phyloP scores from a whole-genome alignment of 106 monocot species.

The Agapanthus africanus region DNA sequence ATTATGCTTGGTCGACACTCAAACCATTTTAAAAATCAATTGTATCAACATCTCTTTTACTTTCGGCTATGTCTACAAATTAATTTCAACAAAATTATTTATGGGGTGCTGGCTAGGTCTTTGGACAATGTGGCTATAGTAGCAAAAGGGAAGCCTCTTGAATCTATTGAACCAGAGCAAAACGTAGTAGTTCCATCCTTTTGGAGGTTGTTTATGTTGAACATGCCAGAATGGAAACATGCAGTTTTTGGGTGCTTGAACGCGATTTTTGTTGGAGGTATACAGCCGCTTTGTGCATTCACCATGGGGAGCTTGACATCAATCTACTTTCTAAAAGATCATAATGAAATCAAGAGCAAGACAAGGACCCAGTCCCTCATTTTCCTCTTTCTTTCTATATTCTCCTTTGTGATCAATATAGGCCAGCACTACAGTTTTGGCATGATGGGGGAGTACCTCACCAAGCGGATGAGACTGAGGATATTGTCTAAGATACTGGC shows the following conservation, averaged over 20 bases:
- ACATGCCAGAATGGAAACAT: slow-evolving; percentile 47
- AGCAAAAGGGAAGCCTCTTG: not conserved
- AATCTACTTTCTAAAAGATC: slow-evolving; percentile 22
- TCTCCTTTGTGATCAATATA: slow-evolving; percentile 21
- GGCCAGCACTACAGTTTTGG: slow-evolving; percentile 37
- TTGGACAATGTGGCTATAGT: not conserved
- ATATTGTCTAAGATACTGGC: slow-evolving; percentile 40
- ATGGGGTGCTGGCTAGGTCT: not conserved
- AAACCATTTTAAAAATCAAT: no score
- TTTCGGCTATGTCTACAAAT: not conserved
- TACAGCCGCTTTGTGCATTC: slow-evolving; percentile 40
- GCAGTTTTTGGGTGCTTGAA: slow-evolving; percentile 28
- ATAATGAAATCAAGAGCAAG: slow-evolving; percentile 35
- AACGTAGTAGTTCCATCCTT: slow-evolving; percentile 40
- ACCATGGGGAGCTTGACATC: slow-evolving; percentile 34
- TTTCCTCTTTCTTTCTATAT: slow-evolving; percentile 12
- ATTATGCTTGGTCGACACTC: no score
- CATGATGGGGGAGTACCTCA: slow-evolving; percentile 44
- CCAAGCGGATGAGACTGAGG: slow-evolving; percentile 33
- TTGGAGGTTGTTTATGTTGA: slow-evolving; percentile 41
- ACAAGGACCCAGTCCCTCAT: slow-evolving; percentile 25
- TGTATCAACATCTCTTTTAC: no score
- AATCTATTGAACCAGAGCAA: not conserved
- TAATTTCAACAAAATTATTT: not conserved
- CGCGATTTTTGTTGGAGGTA: slow-evolving; percentile 37